Percentiles rank a stretch among this genome's conserved stretches.
phyloP scores from a whole-genome alignment of 345 rosid genomes.

The Gynandropsis gynandra region DNA sequence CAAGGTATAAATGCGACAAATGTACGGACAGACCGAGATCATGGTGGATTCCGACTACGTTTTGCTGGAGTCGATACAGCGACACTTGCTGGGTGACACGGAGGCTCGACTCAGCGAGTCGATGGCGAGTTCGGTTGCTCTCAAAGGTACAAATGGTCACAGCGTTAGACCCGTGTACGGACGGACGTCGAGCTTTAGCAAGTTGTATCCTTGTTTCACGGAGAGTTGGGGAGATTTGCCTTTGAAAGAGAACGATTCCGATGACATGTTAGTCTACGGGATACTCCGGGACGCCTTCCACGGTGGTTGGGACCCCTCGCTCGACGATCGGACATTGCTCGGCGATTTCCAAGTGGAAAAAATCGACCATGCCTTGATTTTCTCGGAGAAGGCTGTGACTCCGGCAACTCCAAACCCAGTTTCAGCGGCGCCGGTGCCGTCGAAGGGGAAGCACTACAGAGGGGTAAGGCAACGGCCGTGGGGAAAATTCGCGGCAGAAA shows the following conservation, averaged over 20 bases:
- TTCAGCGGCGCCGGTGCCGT: constrained; percentile 20
- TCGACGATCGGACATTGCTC: constrained; percentile 20
- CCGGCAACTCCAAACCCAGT: constrained; percentile 11
- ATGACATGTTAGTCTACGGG: constrained; percentile 72
- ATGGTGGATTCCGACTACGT: constrained; percentile 38
- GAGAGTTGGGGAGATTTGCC: constrained; percentile 91
- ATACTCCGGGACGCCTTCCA: constrained; percentile 60
- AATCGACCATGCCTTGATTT: constrained; percentile 7
- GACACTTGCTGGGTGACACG: constrained; percentile 41
- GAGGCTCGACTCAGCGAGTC: constrained; percentile 18
- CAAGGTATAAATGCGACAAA: neutral
- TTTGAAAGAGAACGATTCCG: constrained; percentile 62
- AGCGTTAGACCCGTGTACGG: constrained; percentile 10
- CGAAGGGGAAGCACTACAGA: constrained; percentile 74
- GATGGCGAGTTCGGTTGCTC: constrained; percentile 10
- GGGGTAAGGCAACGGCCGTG: constrained; percentile 98
- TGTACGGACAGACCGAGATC: constrained; percentile 32
- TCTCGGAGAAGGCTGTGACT: neutral
- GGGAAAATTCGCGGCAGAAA: constrained; percentile 99
- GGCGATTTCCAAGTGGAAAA: constrained; percentile 29
- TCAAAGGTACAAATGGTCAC: constrained; percentile 2
- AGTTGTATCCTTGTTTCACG: constrained; percentile 52
- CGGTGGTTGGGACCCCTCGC: constrained; percentile 50
- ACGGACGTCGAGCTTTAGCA: constrained; percentile 50
- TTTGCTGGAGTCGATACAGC: constrained; percentile 44